These are phyloP conservation scores for Xylariomycetidae sp. DNA, from an alignment of 2,329 filamentous ascomycete genomes.

Conservation along the genomic window DNA sequence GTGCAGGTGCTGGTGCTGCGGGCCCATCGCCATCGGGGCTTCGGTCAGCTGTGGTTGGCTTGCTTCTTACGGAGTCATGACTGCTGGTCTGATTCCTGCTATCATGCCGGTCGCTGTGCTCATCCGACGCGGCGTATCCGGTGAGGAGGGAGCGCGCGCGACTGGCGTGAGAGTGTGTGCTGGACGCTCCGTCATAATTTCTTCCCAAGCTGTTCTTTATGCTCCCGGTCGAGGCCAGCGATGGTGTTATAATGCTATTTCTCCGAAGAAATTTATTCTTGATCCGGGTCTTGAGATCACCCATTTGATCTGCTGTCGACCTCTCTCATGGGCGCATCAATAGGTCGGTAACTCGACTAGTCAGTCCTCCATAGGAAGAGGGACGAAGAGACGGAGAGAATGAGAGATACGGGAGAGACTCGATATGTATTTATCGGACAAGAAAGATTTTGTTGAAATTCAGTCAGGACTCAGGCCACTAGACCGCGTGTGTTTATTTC, in stretches of 20 bases:
- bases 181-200: constrained; percentile 19
- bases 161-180: constrained; percentile 15
- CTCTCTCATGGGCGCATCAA: constrained; percentile 6
- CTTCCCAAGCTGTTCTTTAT: constrained; percentile 18
- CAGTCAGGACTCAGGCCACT: no score
- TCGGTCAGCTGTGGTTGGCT: no score
- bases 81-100: no score
- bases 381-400: background rate
- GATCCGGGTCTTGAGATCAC: constrained; percentile 42
- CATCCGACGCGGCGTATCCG: constrained; percentile 21
- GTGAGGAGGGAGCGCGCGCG: constrained; percentile 7
- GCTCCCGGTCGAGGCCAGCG: constrained; percentile 31
- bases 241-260: constrained; percentile 33
- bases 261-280: constrained; percentile 42
- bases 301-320: constrained; percentile 29
- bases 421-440: no score
- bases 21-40: no score
- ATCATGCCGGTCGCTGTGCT: constrained; percentile 15
- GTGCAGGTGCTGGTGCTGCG: no score
- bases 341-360: no score
- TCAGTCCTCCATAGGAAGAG: background rate
- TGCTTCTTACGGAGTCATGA: no score
- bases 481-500: no score
- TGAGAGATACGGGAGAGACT: background rate
- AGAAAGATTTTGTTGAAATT: no score